These are phyloP conservation scores for Crithidia fasciculata DNA, from an alignment of 208 protist species.

Conservation along the genomic window DNA sequence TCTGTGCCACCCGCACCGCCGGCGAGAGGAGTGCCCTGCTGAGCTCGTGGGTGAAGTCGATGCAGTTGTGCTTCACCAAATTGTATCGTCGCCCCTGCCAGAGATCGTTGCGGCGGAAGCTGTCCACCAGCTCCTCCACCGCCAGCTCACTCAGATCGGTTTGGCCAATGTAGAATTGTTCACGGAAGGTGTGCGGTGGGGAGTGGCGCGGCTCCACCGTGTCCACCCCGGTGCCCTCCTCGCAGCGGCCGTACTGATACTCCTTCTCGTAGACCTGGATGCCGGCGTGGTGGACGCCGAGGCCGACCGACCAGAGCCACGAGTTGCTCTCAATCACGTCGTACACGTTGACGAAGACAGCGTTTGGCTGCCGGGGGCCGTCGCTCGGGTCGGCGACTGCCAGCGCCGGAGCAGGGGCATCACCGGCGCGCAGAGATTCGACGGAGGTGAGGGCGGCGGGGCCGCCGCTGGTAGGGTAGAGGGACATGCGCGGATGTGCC, in stretches of 20 bases:
- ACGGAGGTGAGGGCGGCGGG: constrained; percentile 5
- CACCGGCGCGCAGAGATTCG: background rate
- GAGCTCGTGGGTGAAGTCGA: constrained; percentile 63
- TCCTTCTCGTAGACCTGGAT: constrained; percentile 79
- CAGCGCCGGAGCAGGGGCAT: background rate
- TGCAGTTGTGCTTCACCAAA: constrained; percentile 78
- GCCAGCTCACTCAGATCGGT: constrained; percentile 42
- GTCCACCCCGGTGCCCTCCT: constrained; percentile 50
- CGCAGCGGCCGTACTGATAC: constrained; percentile 61
- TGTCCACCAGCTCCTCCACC: constrained; percentile 40
- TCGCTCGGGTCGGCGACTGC: constrained; percentile 1
- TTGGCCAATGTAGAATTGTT: constrained; percentile 70
- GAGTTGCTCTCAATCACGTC: constrained; percentile 56
- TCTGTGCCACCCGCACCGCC: constrained; percentile 35
- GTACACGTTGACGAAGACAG: constrained; percentile 83
- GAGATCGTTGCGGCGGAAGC: constrained; percentile 26
- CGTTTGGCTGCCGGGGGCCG: constrained; percentile 31
- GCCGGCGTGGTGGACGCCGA: constrained; percentile 72
- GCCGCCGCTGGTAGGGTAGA: constrained; percentile 1
- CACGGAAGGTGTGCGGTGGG: constrained; percentile 69
- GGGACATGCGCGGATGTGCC: background rate
- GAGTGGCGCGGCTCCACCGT: constrained; percentile 47
- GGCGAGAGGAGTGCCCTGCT: constrained; percentile 49
- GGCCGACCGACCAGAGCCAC: constrained; percentile 53
- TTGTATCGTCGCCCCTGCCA: constrained; percentile 69